Base-by-base conservation (phyloP, 2,329 filamentous ascomycete genomes). In the Hymenoscyphus scutula region DNA sequence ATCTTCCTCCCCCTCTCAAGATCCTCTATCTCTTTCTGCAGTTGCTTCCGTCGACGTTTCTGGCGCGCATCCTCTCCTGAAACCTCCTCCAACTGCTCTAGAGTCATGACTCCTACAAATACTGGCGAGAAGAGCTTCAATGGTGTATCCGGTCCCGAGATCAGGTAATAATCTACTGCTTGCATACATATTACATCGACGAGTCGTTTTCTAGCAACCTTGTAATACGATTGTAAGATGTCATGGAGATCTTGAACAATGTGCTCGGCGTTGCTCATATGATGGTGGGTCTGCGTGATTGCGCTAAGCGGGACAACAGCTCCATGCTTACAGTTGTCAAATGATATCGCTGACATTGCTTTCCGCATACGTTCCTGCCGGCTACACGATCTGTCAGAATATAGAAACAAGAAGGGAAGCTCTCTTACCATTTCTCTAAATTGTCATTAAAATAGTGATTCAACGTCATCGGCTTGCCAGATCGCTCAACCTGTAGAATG, bases 221-320 rank as follows among this genome's bases (percentile, higher is more conserved):
- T 79, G 75, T 91, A 90, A 73, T 87, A 90, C 0, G 81, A 78
- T 41, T 78, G 72, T 0, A 91, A 76, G 1, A 83, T 81, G 63
- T 89, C 82, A 59, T 88, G 84, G 5, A 89, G 80, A 8, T 86
- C 79, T 37, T 82, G 76, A 3, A 78, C 67, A 0, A 74, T 73
- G 48, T 79, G 73, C 4, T 79, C 69, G 0, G 73, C 71, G 58
- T 78, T 79, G 64, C 54, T 55, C 56, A 64, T 64, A n/a, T 13
- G 51, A 5, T 5, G n/a, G n/a, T 45, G 17, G 7, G 5, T 7
- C 6, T 19, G 7, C 41, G 8, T 7, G 4, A 45, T 17, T 8
- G 19, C 41, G 8, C 23, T n/a, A 45, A 45, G n/a, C 17, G n/a
- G 17, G 23, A 45, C 41, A 15, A 19, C n/a, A 15, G 13, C 13